Evolutionary conservation across 176 grass and related monocot genomes (phyloP).

Genomic region (Microstegium vimineum): DNA sequence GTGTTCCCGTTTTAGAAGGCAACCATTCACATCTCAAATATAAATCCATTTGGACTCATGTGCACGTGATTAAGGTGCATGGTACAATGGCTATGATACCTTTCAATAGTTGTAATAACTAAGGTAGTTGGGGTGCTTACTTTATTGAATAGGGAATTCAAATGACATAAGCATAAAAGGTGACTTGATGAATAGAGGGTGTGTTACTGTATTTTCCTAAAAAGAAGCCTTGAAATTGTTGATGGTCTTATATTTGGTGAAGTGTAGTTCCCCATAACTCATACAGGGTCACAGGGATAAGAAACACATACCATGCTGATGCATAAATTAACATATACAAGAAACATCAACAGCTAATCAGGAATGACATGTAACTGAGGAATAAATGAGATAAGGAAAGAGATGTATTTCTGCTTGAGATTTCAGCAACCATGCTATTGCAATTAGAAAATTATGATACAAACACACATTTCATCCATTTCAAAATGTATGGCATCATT

Average conservation of each 20-base stretch:
- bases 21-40: not conserved
- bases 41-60: not conserved
- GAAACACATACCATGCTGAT: not conserved
- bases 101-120: not conserved
- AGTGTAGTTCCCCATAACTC: not conserved
- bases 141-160: not conserved
- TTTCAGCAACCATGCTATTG: not conserved
- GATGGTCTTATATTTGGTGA: not conserved
- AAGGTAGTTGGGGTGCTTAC: not conserved
- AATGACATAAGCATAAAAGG: not conserved
- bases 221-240: not conserved
- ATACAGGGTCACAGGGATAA: not conserved
- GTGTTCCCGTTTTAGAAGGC: not conserved
- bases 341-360: not conserved
- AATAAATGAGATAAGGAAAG: slow-evolving; percentile 5
- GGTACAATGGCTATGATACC: not conserved
- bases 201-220: not conserved
- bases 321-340: not conserved
- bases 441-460: slow-evolving; percentile 23
- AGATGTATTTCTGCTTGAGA: slow-evolving; percentile 8
- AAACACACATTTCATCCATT: not conserved
- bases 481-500: not conserved
- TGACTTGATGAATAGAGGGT: not conserved
- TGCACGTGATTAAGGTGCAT: not conserved
- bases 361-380: not conserved